Percentiles rank a stretch among this genome's conserved stretches.
Conservation (phyloP, 2,329 filamentous ascomycete genomes). For the Apiospora rasikravindrae region DNA sequence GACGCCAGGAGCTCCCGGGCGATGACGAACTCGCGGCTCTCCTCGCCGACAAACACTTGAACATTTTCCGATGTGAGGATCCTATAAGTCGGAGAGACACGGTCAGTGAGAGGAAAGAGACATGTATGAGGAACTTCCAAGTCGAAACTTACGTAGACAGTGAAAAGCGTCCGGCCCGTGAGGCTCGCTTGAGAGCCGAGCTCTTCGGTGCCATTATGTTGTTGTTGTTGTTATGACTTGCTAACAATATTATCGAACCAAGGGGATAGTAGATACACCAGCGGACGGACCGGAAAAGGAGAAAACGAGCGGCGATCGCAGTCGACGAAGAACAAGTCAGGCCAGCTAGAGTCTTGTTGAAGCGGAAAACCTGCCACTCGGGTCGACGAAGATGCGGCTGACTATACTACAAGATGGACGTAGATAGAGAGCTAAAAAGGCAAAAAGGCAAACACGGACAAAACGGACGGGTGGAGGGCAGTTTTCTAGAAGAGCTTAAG, state of each 20-base stretch:
- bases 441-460: not conserved
- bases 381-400: slow-evolving; percentile 7
- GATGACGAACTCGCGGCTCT: slow-evolving; percentile 36
- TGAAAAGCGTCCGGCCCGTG: not conserved
- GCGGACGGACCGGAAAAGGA: not conserved
- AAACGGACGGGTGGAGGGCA: not conserved
- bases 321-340: slow-evolving; percentile 13
- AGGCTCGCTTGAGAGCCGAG: slow-evolving; percentile 6
- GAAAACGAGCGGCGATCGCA: not conserved
- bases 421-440: not conserved
- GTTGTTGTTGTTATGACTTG: not conserved
- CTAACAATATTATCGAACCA: slow-evolving; percentile 15
- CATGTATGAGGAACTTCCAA: not conserved
- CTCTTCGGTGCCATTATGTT: not conserved
- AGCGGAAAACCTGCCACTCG: slow-evolving; percentile 15
- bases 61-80: slow-evolving; percentile 31
- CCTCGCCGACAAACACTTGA: slow-evolving; percentile 38
- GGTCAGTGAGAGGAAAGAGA: not conserved
- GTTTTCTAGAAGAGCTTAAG: slow-evolving; percentile 15
- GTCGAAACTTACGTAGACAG: not conserved
- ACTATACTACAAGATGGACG: not conserved
- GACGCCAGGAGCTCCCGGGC: slow-evolving; percentile 35
- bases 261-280: not conserved
- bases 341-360: slow-evolving; percentile 11
- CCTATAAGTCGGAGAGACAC: not conserved